Percentiles rank a stretch among this genome's conserved stretches.
These are phyloP conservation scores for Gloeopeniophorella convolvens DNA, from an alignment of 768 basidiomycete species.

Conservation along the genomic window DNA sequence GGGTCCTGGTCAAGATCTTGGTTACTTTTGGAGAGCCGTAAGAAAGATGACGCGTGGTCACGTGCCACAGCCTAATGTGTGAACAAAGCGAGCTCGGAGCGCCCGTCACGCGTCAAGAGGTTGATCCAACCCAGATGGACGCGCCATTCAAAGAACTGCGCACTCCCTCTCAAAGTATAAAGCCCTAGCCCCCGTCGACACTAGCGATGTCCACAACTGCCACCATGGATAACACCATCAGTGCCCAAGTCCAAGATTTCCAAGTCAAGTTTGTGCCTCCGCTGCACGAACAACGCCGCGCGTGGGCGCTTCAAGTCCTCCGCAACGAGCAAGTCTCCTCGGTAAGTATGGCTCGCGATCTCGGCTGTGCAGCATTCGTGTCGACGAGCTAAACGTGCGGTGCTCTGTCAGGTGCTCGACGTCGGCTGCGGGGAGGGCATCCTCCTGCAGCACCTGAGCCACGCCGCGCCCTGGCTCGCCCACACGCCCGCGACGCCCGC, in stretches of 20 bases:
- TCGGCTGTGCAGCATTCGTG: too few species aligned
- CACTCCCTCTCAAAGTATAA: too few species aligned
- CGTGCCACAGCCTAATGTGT: too few species aligned
- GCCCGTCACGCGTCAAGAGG: too few species aligned
- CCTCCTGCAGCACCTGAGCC: slow-evolving; percentile 60
- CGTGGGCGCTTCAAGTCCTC: slow-evolving; percentile 63
- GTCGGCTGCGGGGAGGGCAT: slow-evolving; percentile 82
- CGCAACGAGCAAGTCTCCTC: slow-evolving; percentile 49
- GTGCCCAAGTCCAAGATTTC: background rate
- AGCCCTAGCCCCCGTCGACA: background rate
- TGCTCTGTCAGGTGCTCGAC: slow-evolving; percentile 55
- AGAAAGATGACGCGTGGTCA: too few species aligned
- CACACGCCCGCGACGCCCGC: slow-evolving; percentile 27
- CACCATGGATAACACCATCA: background rate
- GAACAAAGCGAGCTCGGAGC: too few species aligned
- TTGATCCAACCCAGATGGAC: too few species aligned
- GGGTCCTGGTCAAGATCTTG: too few species aligned
- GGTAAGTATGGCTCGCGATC: too few species aligned
- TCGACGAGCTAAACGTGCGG: background rate
- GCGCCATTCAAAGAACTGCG: too few species aligned
- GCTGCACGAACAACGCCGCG: slow-evolving; percentile 57
- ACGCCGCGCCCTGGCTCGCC: slow-evolving; percentile 65
- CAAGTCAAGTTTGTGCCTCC: slow-evolving; percentile 64
- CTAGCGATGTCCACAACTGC: background rate
- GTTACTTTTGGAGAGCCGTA: too few species aligned